phyloP scores from a whole-genome alignment of 169 alveolate genomes.

The Eimeria brunetti region DNA sequence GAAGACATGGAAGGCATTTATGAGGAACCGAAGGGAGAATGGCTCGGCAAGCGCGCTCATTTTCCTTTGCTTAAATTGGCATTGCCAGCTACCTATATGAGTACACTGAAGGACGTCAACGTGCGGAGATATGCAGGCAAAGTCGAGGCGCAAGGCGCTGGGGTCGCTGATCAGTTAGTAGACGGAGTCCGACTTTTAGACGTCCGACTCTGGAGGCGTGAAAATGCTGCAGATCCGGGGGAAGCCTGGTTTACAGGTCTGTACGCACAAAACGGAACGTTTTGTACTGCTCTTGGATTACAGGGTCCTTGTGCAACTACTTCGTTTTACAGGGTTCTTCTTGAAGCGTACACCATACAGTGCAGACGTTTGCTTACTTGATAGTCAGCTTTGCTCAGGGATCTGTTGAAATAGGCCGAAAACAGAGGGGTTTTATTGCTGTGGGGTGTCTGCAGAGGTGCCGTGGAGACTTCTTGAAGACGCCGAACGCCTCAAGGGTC shows the following conservation, averaged over 20 bases:
- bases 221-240: neutral
- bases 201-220: slow-evolving; percentile 67
- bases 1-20: slow-evolving; percentile 54
- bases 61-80: slow-evolving; percentile 64
- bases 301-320: neutral
- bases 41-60: slow-evolving; percentile 63
- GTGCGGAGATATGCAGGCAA: slow-evolving; percentile 23
- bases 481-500: neutral
- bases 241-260: slow-evolving; percentile 58
- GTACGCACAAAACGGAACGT: neutral
- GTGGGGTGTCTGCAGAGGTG: slow-evolving; percentile 52
- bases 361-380: neutral
- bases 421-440: neutral
- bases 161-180: slow-evolving; percentile 62
- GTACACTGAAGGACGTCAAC: slow-evolving; percentile 73
- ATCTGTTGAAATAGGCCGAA: neutral
- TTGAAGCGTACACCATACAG: neutral
- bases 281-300: neutral
- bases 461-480: slow-evolving; percentile 78
- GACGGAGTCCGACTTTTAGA: slow-evolving; percentile 72
- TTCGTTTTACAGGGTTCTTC: neutral
- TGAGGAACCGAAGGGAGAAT: slow-evolving; percentile 32
- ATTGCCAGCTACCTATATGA: slow-evolving; percentile 73
- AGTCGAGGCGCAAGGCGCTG: slow-evolving; percentile 67
- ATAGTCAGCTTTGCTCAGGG: neutral